Evolutionary conservation across 1,284 basidiomycete genomes (phyloP).

Genomic region (Ceratobasidium sp.): DNA sequence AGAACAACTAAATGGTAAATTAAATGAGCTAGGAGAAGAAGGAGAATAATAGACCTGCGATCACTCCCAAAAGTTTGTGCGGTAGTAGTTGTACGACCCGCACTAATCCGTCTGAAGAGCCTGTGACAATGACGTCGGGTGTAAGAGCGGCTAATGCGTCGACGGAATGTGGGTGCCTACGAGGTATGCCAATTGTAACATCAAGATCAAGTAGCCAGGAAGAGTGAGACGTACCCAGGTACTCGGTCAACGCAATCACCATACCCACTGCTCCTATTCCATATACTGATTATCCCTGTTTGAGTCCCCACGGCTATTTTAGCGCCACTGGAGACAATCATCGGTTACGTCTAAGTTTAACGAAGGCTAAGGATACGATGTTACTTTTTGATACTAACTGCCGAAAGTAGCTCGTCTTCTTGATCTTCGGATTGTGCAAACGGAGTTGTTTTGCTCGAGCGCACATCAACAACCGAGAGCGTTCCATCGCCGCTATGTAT

Average conservation of each 20-base stretch:
- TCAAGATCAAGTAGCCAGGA: too few relatives aligned
- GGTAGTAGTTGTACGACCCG: constrained; percentile 91
- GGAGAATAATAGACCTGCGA: constrained; percentile 90
- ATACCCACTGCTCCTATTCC: constrained; percentile 88
- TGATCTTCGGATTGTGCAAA: constrained; percentile 91
- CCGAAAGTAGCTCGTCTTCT: constrained; percentile 92
- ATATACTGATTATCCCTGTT: constrained; percentile 90
- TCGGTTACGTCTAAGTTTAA: not conserved
- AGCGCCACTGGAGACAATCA: constrained; percentile 64
- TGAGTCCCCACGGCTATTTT: constrained; percentile 93
- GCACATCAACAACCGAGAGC: constrained; percentile 89
- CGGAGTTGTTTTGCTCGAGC: constrained; percentile 79
- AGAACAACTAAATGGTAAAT: not conserved
- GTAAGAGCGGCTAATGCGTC: constrained; percentile 78
- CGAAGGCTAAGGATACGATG: constrained; percentile 50
- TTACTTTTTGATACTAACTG: constrained; percentile 84
- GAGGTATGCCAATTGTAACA: too few relatives aligned
- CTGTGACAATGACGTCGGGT: constrained; percentile 79
- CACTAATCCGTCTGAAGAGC: constrained; percentile 92
- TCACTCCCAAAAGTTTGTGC: constrained; percentile 89
- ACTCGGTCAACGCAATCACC: constrained; percentile 94
- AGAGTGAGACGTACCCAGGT: constrained; percentile 71
- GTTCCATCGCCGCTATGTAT: constrained; percentile 86
- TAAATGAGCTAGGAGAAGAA: constrained; percentile 79
- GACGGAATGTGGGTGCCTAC: constrained; percentile 88